These are phyloP conservation scores for Eragrostis curvula DNA, from an alignment of 176 grass and related monocot genomes.

Conservation along the genomic window DNA sequence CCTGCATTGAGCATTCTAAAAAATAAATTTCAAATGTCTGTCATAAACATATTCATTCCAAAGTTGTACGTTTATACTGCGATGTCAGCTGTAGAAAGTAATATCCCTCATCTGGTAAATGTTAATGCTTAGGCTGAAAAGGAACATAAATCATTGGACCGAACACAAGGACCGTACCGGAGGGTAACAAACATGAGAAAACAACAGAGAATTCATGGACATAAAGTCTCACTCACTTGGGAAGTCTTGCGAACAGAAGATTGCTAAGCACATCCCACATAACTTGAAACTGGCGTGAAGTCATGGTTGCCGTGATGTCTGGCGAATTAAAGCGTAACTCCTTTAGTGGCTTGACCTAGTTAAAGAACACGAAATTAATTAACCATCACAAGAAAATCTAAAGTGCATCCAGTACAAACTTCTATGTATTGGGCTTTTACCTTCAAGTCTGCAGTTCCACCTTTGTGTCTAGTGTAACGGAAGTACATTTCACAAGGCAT, in stretches of 20 bases:
- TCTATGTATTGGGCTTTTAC: conserved; percentile 42
- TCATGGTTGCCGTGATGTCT: conserved; percentile 97
- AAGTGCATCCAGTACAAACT: conserved; percentile 15
- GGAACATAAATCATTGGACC: not conserved
- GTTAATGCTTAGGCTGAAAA: not conserved
- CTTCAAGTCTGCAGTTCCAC: conserved; percentile 94
- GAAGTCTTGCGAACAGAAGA: conserved; percentile 85
- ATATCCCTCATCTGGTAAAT: not conserved
- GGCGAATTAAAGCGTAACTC: conserved; percentile 93
- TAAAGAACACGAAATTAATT: conserved; percentile 25
- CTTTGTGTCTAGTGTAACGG: conserved; percentile 92
- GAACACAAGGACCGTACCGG: conserved; percentile 10
- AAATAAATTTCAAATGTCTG: not conserved
- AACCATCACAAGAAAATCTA: conserved; percentile 40
- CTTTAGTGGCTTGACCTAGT: conserved; percentile 95
- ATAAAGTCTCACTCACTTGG: conserved; percentile 82
- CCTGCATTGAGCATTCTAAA: not conserved
- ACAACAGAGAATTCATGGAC: conserved; percentile 5
- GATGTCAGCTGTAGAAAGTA: not conserved
- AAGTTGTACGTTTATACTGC: not conserved
- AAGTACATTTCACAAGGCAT: conserved; percentile 99
- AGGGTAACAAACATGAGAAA: conserved; percentile 24
- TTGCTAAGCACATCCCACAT: conserved; percentile 97
- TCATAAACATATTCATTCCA: not conserved
- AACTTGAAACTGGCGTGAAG: conserved; percentile 99